Conservation (phyloP, 2,329 filamentous ascomycete species). For the Colletotrichum chlorophyti region DNA sequence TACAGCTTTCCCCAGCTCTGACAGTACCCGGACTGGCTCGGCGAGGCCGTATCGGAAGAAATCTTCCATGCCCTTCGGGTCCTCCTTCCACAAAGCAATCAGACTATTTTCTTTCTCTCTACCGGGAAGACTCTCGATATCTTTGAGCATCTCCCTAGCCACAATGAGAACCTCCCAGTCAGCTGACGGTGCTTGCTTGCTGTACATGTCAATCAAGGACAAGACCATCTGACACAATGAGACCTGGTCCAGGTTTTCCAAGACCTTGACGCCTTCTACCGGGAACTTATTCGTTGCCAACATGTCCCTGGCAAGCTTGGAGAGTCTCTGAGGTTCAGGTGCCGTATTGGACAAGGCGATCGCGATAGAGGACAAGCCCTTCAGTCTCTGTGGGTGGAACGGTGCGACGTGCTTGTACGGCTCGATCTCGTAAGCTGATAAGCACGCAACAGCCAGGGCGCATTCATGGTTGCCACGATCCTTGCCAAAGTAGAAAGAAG, state of each 20-base stretch:
- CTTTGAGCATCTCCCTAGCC: constrained; percentile 54
- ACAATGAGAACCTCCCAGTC: constrained; percentile 53
- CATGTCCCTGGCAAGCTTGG: constrained; percentile 33
- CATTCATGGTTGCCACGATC: constrained; percentile 46
- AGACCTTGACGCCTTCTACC: background rate
- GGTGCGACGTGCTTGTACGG: constrained; percentile 57
- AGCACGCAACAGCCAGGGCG: constrained; percentile 54
- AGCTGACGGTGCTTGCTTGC: constrained; percentile 47
- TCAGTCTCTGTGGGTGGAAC: constrained; percentile 57
- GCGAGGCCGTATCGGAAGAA: constrained; percentile 60
- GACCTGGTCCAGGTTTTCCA: constrained; percentile 54
- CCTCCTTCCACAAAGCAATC: constrained; percentile 50
- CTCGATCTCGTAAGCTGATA: constrained; percentile 54
- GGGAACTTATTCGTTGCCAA: constrained; percentile 26
- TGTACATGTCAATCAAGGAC: constrained; percentile 52
- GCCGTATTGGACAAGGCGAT: constrained; percentile 60
- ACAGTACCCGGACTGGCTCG: constrained; percentile 53
- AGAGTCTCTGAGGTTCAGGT: constrained; percentile 41
- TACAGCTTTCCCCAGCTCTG: constrained; percentile 51
- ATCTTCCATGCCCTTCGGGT: constrained; percentile 44
- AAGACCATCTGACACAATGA: constrained; percentile 61
- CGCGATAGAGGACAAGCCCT: constrained; percentile 57
- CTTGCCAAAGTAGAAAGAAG: constrained; percentile 52
- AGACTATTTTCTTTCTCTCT: constrained; percentile 51
- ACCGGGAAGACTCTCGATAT: constrained; percentile 54